Evolutionary conservation across 2,329 filamentous ascomycete genomes (phyloP), one percentile per base, ranked within the genome.

Genomic region (Beauveria sp.): DNA sequence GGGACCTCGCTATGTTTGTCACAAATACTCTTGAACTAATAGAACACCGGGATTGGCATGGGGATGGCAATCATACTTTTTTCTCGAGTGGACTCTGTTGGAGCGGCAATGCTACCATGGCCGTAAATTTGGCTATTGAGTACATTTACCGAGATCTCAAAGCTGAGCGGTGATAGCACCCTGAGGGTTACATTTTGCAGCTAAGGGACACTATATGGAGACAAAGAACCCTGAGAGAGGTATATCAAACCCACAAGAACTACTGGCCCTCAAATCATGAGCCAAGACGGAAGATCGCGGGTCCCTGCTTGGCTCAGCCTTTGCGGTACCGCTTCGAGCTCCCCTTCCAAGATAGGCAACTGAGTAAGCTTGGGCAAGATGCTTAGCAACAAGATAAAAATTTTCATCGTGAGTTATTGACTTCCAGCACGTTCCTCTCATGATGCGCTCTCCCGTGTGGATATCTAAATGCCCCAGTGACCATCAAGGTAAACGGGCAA

Each of bases 401-500:
- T 20, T 53, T 24, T 10, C 24, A n/a, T 28, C 4, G 14, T 9
- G 12, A 16, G 5, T 42, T 10, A 10, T 43, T 22, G 42, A 31
- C 6, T 9, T 43, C 3, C 24, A 26, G 16, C 46, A 40, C 22
- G 16, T 31, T 10, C 12, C n/a, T 28, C 7, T 18, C 24, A 16
- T 28, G n/a, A 59, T 51, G 34, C 18, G 34, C 46, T 51, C 20
- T n/a, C 1, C 28, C 18, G 34, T 50, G 56, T 51, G 34, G 46
- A 57, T 57, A 58, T 24, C 3, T 26, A 2, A 22, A n/a, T 20
- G 31, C 38, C 46, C 46, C 34, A 24, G 31, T 43, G 48, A 5
- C 56, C 56, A 60, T 60, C 56, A 60, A 38, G 56, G 56, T 60
- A 48, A 24, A 10, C 16, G 10, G 48, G 22, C 38, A 60, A 60